Percentiles rank a stretch among this genome's conserved stretches.
Evolutionary conservation across 768 basidiomycete genomes (phyloP).

Genomic region (Tephrocybe sp.): DNA sequence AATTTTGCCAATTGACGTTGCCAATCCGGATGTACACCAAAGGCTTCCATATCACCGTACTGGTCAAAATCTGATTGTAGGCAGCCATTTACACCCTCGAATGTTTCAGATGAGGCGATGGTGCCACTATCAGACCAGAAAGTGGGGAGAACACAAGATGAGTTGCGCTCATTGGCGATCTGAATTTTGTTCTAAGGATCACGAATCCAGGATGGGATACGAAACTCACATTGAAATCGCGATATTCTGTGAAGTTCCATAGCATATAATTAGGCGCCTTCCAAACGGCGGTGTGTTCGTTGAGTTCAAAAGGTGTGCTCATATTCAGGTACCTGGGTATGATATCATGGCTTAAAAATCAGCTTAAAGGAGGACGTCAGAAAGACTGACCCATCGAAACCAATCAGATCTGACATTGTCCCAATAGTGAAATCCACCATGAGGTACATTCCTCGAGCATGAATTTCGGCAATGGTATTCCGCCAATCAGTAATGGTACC

Average conservation of each 20-base stretch:
- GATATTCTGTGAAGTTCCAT: constrained; percentile 83
- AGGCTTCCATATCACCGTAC: constrained; percentile 95
- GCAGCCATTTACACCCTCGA: constrained; percentile 56
- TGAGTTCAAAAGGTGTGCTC: constrained; percentile 74
- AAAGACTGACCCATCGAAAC: constrained; percentile 67
- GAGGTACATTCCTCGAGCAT: constrained; percentile 82
- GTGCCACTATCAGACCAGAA: constrained; percentile 81
- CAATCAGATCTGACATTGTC: constrained; percentile 85
- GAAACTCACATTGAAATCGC: constrained; percentile 66
- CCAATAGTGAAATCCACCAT: constrained; percentile 94
- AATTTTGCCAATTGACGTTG: constrained; percentile 92
- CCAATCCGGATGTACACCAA: constrained; percentile 93
- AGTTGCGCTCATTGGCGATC: constrained; percentile 68
- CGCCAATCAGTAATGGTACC: constrained; percentile 81
- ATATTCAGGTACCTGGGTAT: constrained; percentile 64
- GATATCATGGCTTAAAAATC: neutral
- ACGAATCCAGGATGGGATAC: neutral
- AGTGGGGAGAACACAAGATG: constrained; percentile 67
- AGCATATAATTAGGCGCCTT: constrained; percentile 73
- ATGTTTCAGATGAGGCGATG: constrained; percentile 46
- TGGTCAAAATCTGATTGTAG: constrained; percentile 86
- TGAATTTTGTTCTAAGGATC: neutral
- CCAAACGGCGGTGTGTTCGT: constrained; percentile 73
- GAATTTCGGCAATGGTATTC: constrained; percentile 68
- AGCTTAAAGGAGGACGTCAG: too few relatives aligned